Evolutionary conservation across 2,329 filamentous ascomycete species (phyloP).

Genomic region (Tolypocladium nubicola): DNA sequence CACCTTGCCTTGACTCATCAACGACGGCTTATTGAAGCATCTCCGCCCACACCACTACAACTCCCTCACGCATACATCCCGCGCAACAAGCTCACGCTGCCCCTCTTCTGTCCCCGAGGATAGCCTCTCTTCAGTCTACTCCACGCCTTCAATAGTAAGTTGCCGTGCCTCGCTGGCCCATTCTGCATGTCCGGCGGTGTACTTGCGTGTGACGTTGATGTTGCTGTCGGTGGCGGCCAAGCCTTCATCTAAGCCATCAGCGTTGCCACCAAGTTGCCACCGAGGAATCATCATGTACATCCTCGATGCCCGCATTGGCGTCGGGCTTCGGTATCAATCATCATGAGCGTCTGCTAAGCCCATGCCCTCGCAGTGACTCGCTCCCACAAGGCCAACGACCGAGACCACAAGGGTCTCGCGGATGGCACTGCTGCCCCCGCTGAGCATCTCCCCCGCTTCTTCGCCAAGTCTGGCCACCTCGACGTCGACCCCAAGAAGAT

Average conservation of each 20-base stretch:
- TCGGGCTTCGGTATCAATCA: background rate
- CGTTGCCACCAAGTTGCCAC: background rate
- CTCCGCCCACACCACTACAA: background rate
- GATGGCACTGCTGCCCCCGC: conserved; percentile 60
- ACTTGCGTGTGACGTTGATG: background rate
- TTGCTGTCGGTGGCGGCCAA: background rate
- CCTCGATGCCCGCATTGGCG: background rate
- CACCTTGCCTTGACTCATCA: background rate
- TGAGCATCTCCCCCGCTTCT: conserved; percentile 81
- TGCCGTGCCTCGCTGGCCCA: conserved; percentile 2
- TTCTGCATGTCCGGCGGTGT: background rate
- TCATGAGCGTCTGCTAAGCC: conserved; percentile 3
- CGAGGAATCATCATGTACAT: background rate
- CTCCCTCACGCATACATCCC: background rate
- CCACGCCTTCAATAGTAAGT: conserved; percentile 7
- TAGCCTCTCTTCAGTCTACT: background rate
- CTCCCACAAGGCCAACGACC: conserved; percentile 91
- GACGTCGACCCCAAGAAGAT: conserved; percentile 82
- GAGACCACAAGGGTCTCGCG: conserved; percentile 72
- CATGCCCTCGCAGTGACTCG: conserved; percentile 66
- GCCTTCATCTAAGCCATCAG: background rate
- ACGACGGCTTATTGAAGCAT: background rate
- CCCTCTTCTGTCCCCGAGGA: background rate
- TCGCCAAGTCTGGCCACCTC: conserved; percentile 74
- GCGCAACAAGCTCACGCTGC: background rate